A percentile compares a stretch with the other conserved stretches of the same genome.
phyloP scores from a whole-genome alignment of 2,329 filamentous ascomycete genomes.

The Davidsoniella australis region DNA sequence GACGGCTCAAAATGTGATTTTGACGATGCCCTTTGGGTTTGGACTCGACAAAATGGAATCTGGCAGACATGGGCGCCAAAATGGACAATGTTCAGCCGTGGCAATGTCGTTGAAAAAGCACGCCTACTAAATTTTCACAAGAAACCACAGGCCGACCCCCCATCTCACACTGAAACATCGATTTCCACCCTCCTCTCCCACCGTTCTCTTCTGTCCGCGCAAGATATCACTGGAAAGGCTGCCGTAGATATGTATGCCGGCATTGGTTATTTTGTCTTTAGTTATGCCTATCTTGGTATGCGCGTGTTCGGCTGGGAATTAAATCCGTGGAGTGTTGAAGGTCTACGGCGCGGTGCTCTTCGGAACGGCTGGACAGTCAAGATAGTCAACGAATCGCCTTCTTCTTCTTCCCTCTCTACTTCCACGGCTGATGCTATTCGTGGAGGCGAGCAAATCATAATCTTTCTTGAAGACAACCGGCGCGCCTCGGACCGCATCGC shows the following conservation, averaged over 20 bases:
- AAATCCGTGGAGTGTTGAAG: conserved; percentile 78
- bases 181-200: conserved; percentile 1
- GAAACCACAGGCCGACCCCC: neutral
- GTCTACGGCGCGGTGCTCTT: conserved; percentile 55
- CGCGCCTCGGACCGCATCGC: conserved; percentile 29
- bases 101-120: conserved; percentile 80
- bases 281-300: conserved; percentile 56
- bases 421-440: conserved; percentile 20
- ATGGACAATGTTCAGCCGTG: conserved; percentile 88
- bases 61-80: conserved; percentile 71
- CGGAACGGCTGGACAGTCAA: conserved; percentile 49
- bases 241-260: conserved; percentile 78
- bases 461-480: conserved; percentile 54
- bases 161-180: neutral
- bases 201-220: neutral
- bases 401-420: conserved; percentile 8
- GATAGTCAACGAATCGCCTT: conserved; percentile 20
- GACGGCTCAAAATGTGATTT: conserved; percentile 34
- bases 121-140: conserved; percentile 43
- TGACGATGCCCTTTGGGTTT: conserved; percentile 56
- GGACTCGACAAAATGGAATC: conserved; percentile 62
- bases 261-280: conserved; percentile 87
- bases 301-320: conserved; percentile 76
- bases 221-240: neutral
- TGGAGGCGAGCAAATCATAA: conserved; percentile 38